Percentiles rank a stretch among this genome's conserved stretches.
Evolutionary conservation across 306 rosid species (phyloP).

Genomic region (Begonia fuchsioides): DNA sequence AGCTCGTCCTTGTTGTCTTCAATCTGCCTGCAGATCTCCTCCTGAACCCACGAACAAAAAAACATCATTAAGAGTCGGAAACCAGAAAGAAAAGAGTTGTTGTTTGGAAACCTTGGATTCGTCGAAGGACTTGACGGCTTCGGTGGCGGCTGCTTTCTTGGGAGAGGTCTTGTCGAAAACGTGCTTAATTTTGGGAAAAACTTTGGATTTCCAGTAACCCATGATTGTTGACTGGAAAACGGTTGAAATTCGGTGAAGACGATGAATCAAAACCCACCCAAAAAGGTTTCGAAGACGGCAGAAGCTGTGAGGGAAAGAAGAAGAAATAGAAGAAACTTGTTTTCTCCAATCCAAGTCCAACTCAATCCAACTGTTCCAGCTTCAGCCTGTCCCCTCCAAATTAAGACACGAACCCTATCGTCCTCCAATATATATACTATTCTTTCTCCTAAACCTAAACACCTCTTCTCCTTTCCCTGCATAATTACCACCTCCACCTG

Average conservation of each 20-base stretch:
- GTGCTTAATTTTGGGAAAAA: conserved; percentile 66
- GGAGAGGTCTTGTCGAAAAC: conserved; percentile 36
- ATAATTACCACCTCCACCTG: conserved; percentile 10
- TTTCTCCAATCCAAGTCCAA: conserved; percentile 11
- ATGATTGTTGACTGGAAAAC: conserved; percentile 8
- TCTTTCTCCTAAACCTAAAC: not conserved
- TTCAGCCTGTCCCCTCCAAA: conserved; percentile 32
- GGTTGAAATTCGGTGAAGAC: no score
- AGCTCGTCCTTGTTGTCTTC: conserved; percentile 51
- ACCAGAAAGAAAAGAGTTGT: no score
- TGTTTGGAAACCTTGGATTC: conserved; percentile 58
- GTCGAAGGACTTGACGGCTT: conserved; percentile 46
- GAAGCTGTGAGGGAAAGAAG: no score
- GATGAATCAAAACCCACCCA: not conserved
- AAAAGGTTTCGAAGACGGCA: no score
- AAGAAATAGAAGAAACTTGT: not conserved
- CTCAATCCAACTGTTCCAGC: conserved; percentile 23
- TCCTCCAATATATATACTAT: conserved; percentile 21
- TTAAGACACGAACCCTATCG: conserved; percentile 16
- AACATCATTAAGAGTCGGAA: no score
- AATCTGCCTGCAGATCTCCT: conserved; percentile 38
- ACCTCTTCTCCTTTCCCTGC: not conserved
- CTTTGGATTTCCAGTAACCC: conserved; percentile 70
- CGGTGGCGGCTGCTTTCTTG: conserved; percentile 56
- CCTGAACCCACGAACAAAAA: conserved; percentile 14